Evolutionary conservation across 2,329 filamentous ascomycete genomes (phyloP), one percentile per base, ranked within the genome.

Genomic region (Didymella segeticola): DNA sequence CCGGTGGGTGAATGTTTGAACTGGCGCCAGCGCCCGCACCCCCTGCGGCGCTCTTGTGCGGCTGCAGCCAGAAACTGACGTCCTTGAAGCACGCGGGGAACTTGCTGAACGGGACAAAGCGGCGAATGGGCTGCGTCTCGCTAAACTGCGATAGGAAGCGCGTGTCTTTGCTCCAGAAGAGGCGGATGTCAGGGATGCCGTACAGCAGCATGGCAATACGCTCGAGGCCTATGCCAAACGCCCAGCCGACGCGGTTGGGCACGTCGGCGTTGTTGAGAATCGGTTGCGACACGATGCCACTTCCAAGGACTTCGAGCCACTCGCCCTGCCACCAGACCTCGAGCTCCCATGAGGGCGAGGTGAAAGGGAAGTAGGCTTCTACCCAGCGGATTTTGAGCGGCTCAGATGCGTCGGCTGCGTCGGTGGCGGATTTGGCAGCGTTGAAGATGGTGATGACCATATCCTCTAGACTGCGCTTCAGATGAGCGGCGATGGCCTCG

Each of bases 131-230:
- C 71, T 29, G 75, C 56, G 53, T 61, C 55, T 68, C 62, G 48
- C 60, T 73, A 75, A 99, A 99, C 75, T 99, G 95, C 10, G 79
- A 80, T n/a, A 96, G 78, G 77, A 99, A 99, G 8, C 95, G 86
- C 65, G 82, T 71, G 73, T 99, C 95, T 48, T 82, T 80, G 26
- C 90, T 96, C 95, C 95, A 99, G 79, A 99, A 98, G 4, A 98
- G 86, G 11, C 95, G 88, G 64, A 99, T 99, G 71, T 99, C 95
- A 0, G 93, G 91, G 54, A 99, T 96, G 54, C 90, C 89, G 80
- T 97, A 99, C 20, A 99, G 85, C 29, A 99, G 84, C 95, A 99
- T 99, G 56, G 95, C 93, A 59, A 99, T 93, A 57, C 95, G 86
- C 75, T 99, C 95, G 23, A 99, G 83, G 2, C 95, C 95, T 15